These are phyloP conservation scores for Aureobasidium sp. DNA, from an alignment of 2,329 filamentous ascomycete genomes.

Conservation along the genomic window DNA sequence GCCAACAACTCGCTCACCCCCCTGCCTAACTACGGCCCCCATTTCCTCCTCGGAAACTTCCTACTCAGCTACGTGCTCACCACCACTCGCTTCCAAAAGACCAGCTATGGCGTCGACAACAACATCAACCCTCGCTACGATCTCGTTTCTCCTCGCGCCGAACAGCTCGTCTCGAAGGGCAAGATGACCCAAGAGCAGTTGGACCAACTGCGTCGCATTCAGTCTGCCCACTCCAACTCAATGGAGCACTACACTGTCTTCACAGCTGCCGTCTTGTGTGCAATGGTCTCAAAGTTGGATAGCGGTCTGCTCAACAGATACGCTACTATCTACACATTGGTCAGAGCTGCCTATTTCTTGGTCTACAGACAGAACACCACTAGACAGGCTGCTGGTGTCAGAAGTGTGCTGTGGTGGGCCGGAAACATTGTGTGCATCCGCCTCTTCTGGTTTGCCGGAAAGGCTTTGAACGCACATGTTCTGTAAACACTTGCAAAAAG, in stretches of 20 bases:
- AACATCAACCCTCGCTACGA: slow-evolving; percentile 40
- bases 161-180: slow-evolving; percentile 29
- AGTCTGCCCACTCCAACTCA: slow-evolving; percentile 39
- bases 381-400: slow-evolving; percentile 25
- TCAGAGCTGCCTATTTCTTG: slow-evolving; percentile 31
- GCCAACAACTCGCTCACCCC: slow-evolving; percentile 13
- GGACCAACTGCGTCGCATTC: slow-evolving; percentile 35
- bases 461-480: slow-evolving; percentile 18
- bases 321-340: slow-evolving; percentile 32
- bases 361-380: slow-evolving; percentile 34
- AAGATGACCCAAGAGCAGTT: slow-evolving; percentile 36
- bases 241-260: slow-evolving; percentile 36
- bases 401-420: slow-evolving; percentile 36
- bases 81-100: slow-evolving; percentile 36
- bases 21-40: slow-evolving; percentile 19
- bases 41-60: slow-evolving; percentile 33
- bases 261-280: slow-evolving; percentile 30
- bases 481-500: neutral
- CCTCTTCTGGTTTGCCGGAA: slow-evolving; percentile 28
- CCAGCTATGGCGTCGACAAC: slow-evolving; percentile 38
- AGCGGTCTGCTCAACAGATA: slow-evolving; percentile 29
- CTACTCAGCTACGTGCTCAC: slow-evolving; percentile 37
- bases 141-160: slow-evolving; percentile 23
- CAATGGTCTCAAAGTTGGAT: slow-evolving; percentile 32
- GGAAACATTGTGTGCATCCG: slow-evolving; percentile 35